Base-by-base conservation (phyloP, 2,329 filamentous ascomycete genomes). In the Lasiodiplodia citricola region DNA sequence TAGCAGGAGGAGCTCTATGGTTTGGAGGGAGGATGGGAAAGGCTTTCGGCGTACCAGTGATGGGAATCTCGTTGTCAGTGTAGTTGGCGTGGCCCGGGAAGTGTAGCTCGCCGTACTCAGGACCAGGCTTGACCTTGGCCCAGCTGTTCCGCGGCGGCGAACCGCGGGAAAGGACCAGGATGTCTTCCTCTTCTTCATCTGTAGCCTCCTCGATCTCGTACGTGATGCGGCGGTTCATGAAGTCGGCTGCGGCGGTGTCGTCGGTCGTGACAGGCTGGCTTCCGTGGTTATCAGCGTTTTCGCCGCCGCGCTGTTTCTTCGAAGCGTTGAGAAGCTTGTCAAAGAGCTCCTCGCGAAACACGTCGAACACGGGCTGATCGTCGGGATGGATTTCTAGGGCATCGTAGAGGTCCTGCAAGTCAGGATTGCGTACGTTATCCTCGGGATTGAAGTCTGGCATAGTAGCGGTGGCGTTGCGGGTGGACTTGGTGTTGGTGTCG, bases 31-130 rank as follows among this genome's bases (percentile, higher is more conserved):
- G 5, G 54, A 11, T 31, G 5, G 18, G 7, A 7, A 6, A 4
- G 2, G 21, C 31, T 21, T 57, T 4, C 5, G 28, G 28, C 28
- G 28, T 28, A 57, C 55, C 55, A 13, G 35, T 41, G 31, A 57
- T 13, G n/a, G 55, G 31, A 11, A 23, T 57, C 4, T 57, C 55
- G n/a, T 13, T 2, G 55, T 41, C n/a, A 11, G 16, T 35, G 55
- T 57, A 57, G 55, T 57, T 16, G 10, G 18, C 55, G 55, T 57
- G 55, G 35, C 55, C 55, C 1, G 35, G 55, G 55, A 57, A 57
- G 55, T 57, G 21, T 2, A 41, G 55, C 1, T 8, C n/a, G 35
- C 31, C 55, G 55, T 38, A n/a, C 10, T 16, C 4, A 3, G 41
- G 41, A 11, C 31, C 7, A 2, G 55, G 55, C 55, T 57, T 57